Evolutionary conservation across 1,284 basidiomycete species (phyloP), one percentile per base, ranked within the genome.

Genomic region (Singerocomus inundabilis): DNA sequence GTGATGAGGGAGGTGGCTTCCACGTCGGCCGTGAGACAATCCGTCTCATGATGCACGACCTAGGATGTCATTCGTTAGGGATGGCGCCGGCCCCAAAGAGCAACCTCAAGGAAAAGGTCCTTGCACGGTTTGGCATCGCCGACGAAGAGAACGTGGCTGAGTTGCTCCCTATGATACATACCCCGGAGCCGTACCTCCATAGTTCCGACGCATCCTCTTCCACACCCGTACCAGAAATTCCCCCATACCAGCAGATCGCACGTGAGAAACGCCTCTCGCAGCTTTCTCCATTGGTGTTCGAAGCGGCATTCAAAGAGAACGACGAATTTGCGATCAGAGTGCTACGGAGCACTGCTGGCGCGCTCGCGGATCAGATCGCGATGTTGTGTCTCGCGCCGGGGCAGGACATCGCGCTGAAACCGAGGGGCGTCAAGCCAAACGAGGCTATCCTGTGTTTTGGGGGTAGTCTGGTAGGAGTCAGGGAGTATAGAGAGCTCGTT

Each of bases 1-100:
- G 88, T 8, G 88, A 91, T 62, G 88, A 90, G 63, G 88, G 88
- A 7, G 82, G 86, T 24, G 87, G 88, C 7, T 90, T 79, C 60
- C 78, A 84, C 58, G 81, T 89, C 51, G 88, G 88, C 5, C 75
- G 85, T 31, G 85, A 88, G 62, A 77, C 88, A 0, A 61, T 90
- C 12, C 79, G 86, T 6, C 75, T 84, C 54, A 75, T 90, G 43
- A 71, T 91, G 41, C 61, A 70, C 13, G 78, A 80, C 46, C 72
- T 77, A 28, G 85, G 88, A 58, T 63, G 67, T 21, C 72, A 76
- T 11, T 77, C 78, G 2, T 70, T 86, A n/a, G 64, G 64, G 10
- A 70, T 67, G 26, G 60, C 46, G 10, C 68, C 57, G 25, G 56
- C 57, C 7, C 65, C 63, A 12, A 63, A 56, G 36, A 75, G 72